Evolutionary conservation across 441 rosid genomes (phyloP).

Genomic region (Populus tomentosa): DNA sequence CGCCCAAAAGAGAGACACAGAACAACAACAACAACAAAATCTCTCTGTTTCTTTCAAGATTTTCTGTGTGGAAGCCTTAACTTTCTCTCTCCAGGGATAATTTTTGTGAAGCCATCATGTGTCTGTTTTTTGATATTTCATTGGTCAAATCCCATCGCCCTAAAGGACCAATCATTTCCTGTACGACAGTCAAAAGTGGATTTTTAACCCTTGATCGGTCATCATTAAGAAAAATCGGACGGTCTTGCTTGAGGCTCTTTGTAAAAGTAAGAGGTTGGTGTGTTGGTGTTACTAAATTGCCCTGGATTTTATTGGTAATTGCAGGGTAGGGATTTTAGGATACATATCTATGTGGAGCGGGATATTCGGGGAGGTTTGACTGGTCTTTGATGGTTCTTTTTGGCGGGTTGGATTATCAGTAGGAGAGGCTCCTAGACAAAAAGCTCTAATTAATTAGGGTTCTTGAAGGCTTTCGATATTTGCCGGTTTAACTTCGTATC

Average conservation of each 20-base stretch:
- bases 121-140: constrained; percentile 23
- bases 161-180: constrained; percentile 36
- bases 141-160: constrained; percentile 46
- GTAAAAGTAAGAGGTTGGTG: not conserved
- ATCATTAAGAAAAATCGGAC: constrained; percentile 25
- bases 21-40: not conserved
- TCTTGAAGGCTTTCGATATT: no score
- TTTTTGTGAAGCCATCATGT: constrained; percentile 15
- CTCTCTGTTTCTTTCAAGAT: not conserved
- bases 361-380: constrained; percentile 23
- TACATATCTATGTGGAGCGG: constrained; percentile 27
- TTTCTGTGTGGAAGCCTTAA: not conserved
- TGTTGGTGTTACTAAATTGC: not conserved
- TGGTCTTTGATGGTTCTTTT: constrained; percentile 14
- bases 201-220: constrained; percentile 20
- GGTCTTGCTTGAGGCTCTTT: constrained; percentile 10
- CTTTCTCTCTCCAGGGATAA: constrained; percentile 1
- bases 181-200: constrained; percentile 35
- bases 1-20: not conserved
- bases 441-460: not conserved
- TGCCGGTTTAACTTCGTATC: no score
- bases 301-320: constrained; percentile 14
- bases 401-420: not conserved
- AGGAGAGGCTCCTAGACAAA: not conserved
- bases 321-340: constrained; percentile 18